Conservation (phyloP, 352 stramenopile genomes). For the Globisporangium middletonii region DNA sequence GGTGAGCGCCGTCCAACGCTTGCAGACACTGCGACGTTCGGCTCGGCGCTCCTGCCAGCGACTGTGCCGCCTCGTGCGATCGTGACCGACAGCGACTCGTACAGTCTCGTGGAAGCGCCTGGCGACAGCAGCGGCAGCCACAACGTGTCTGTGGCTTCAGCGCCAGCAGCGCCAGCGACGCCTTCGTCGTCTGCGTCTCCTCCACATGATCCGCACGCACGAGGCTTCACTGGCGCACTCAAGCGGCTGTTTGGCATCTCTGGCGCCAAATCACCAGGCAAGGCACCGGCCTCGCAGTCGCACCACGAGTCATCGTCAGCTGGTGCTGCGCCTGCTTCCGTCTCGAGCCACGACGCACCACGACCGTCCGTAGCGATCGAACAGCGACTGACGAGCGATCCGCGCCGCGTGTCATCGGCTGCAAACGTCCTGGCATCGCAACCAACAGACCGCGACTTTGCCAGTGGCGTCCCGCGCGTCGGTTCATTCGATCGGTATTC, state of each 20-base stretch:
- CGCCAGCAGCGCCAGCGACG: neutral
- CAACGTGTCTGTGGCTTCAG: no score
- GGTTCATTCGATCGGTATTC: constrained; percentile 7
- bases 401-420: neutral
- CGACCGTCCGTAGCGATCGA: neutral
- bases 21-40: constrained; percentile 18
- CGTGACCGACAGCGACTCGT: constrained; percentile 35
- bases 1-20: constrained; percentile 10
- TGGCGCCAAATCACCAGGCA: constrained; percentile 13
- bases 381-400: neutral
- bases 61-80: constrained; percentile 11
- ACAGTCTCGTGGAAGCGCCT: constrained; percentile 45
- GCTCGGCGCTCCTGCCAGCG: constrained; percentile 5
- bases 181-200: neutral
- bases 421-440: neutral
- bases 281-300: neutral
- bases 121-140: constrained; percentile 1
- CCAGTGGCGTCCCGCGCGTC: neutral
- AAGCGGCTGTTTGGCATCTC: constrained; percentile 69
- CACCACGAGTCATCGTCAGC: no score
- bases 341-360: neutral
- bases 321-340: no score
- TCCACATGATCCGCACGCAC: constrained; percentile 5
- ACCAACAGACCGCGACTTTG: neutral
- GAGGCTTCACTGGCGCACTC: constrained; percentile 41